These are phyloP conservation scores for Entonaema liquescens DNA, from an alignment of 495 filamentous ascomycete species.

Conservation along the genomic window DNA sequence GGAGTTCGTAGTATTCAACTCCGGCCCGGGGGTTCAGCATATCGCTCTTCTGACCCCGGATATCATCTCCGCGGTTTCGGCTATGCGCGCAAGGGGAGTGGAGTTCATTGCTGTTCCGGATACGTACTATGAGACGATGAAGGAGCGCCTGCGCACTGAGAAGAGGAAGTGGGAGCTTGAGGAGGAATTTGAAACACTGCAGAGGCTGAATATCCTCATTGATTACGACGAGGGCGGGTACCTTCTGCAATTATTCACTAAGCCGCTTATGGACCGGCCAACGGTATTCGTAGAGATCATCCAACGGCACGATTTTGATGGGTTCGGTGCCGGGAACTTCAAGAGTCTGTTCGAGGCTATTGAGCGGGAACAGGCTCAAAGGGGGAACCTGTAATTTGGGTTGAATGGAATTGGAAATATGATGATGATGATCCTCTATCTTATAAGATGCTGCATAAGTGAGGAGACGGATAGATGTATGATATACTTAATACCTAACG, in stretches of 20 bases:
- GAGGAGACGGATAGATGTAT: slow-evolving; percentile 4
- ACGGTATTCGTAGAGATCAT: slow-evolving; percentile 97
- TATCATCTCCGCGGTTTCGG: slow-evolving; percentile 77
- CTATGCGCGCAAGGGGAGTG: slow-evolving; percentile 79
- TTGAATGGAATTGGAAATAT: neutral
- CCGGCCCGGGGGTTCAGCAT: slow-evolving; percentile 87
- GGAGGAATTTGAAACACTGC: slow-evolving; percentile 79
- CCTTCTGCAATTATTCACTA: slow-evolving; percentile 85
- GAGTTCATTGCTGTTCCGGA: slow-evolving; percentile 88
- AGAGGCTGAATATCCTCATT: slow-evolving; percentile 80
- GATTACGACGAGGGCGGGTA: slow-evolving; percentile 93
- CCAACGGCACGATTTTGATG: slow-evolving; percentile 83
- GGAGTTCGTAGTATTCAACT: slow-evolving; percentile 89
- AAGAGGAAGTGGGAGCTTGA: slow-evolving; percentile 62
- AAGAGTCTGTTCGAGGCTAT: slow-evolving; percentile 93
- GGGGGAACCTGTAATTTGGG: slow-evolving; percentile 72
- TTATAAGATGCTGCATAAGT: neutral
- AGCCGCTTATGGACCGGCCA: slow-evolving; percentile 90
- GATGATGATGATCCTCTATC: neutral
- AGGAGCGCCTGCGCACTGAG: slow-evolving; percentile 67
- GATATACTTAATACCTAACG: slow-evolving; percentile 20
- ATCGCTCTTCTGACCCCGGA: slow-evolving; percentile 83
- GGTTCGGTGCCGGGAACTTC: slow-evolving; percentile 95
- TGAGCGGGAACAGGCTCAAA: slow-evolving; percentile 83
- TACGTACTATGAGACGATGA: slow-evolving; percentile 83